Evolutionary conservation across 2,329 filamentous ascomycete species (phyloP).

Genomic region (Biscogniauxia marginata): DNA sequence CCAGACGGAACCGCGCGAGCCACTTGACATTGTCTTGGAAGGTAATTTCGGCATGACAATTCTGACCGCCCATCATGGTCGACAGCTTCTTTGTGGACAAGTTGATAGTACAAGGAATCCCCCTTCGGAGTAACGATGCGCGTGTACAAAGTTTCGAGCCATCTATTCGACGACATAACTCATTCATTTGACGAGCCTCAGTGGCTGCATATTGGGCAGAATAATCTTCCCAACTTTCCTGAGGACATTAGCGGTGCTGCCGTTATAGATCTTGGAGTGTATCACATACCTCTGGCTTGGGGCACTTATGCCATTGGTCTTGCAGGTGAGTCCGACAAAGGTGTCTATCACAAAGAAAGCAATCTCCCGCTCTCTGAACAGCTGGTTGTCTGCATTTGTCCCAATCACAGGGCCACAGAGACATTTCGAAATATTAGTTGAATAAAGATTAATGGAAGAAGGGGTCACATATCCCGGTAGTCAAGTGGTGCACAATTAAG

Average conservation of each 20-base stretch:
- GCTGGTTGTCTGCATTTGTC: slow-evolving; percentile 18
- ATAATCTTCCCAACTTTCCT: slow-evolving; percentile 17
- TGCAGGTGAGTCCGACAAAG: slow-evolving; percentile 25
- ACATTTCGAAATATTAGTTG: no score
- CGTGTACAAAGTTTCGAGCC: slow-evolving; percentile 15
- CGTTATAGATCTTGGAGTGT: background rate
- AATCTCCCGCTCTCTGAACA: slow-evolving; percentile 26
- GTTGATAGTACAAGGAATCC: slow-evolving; percentile 19
- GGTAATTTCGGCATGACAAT: slow-evolving; percentile 28
- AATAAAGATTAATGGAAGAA: no score
- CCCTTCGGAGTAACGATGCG: slow-evolving; percentile 16
- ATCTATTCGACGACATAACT: slow-evolving; percentile 18
- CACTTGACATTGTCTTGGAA: slow-evolving; percentile 27
- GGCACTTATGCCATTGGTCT: slow-evolving; percentile 21
- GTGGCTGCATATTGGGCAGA: slow-evolving; percentile 14
- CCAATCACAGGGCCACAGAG: slow-evolving; percentile 18
- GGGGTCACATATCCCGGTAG: no score
- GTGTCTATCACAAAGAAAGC: slow-evolving; percentile 25
- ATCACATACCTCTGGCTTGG: slow-evolving; percentile 14
- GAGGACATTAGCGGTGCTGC: no score
- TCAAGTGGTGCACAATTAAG: no score
- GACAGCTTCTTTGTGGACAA: slow-evolving; percentile 19
- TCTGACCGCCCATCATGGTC: slow-evolving; percentile 28
- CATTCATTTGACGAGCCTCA: slow-evolving; percentile 18
- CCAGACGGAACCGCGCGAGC: slow-evolving; percentile 27